Percentiles rank a stretch among this genome's conserved stretches.
Conservation (phyloP, 163 green algal genomes). For the Scenedesmus sp. region DNA sequence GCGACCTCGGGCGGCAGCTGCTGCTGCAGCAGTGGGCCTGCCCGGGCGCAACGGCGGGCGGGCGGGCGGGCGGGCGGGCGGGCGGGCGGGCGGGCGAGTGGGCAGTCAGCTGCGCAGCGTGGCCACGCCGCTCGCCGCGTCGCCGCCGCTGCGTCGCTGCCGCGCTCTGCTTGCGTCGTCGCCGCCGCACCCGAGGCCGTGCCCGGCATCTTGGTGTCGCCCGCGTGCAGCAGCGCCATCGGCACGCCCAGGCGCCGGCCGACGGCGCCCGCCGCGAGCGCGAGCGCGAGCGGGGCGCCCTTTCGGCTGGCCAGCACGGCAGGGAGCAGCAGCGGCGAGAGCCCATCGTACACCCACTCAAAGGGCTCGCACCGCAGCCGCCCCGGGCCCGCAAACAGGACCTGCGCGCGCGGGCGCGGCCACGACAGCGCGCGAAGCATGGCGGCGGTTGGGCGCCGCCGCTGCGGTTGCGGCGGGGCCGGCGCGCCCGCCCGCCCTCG, state of each 20-base stretch:
- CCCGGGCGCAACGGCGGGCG: too few species aligned
- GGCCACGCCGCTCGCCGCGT: too few species aligned
- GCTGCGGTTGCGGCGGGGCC: neutral
- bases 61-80: too few species aligned
- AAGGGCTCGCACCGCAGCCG: slow-evolving; percentile 67
- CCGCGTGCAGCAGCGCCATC: slow-evolving; percentile 30
- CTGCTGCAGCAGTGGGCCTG: slow-evolving; percentile 18
- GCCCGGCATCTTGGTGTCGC: slow-evolving; percentile 26
- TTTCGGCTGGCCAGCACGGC: slow-evolving; percentile 54
- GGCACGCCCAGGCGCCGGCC: slow-evolving; percentile 33
- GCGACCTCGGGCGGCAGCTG: slow-evolving; percentile 47
- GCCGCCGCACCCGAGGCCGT: slow-evolving; percentile 13
- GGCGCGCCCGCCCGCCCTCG: too few species aligned
- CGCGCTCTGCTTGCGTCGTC: too few species aligned
- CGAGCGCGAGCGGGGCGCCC: slow-evolving; percentile 57
- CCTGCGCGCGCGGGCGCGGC: slow-evolving; percentile 14
- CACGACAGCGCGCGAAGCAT: too few species aligned
- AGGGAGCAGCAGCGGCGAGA: slow-evolving; percentile 65
- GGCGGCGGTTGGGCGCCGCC: neutral
- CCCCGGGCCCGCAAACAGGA: slow-evolving; percentile 51
- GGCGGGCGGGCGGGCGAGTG: too few species aligned
- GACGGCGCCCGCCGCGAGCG: slow-evolving; percentile 31
- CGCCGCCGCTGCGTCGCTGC: neutral
- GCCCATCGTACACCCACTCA: slow-evolving; percentile 86
- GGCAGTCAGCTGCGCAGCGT: too few species aligned